Evolutionary conservation across 2,329 filamentous ascomycete genomes (phyloP), one percentile per base, ranked within the genome.

Genomic region (Furcasterigmium furcatum): DNA sequence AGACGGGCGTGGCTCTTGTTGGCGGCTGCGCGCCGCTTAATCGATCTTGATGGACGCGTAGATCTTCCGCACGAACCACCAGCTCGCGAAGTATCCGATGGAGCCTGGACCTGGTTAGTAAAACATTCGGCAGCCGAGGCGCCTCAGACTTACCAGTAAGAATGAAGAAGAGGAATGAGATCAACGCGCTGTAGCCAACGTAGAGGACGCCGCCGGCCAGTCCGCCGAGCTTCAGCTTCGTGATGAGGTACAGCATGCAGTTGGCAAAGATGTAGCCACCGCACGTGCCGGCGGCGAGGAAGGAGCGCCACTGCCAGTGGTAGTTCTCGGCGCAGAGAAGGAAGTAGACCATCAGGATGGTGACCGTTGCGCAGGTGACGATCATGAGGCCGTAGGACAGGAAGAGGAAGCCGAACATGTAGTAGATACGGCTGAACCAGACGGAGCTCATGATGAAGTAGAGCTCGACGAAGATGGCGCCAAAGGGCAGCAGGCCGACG

Each of bases 401-500:
- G 76, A 99, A 99, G 29, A 99, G 74, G 77, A 99, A 99, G 19
- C 94, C 94, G 59, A 99, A 99, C 94, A 99, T 99, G 79, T 99
- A 99, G 77, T 99, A 99, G 55, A 99, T 94, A 69, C 94, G 90
- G 73, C 86, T 92, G 69, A 95, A 96, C 94, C 94, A 99, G 63
- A 99, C 92, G 21, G 89, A 95, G 70, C 86, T 95, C 89, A 99
- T 95, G 73, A 99, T 96, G 70, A 97, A 97, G 77, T 96, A 97
- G 3, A 99, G 83, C 71, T 99, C 94, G 39, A 97, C 91, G 55
- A 97, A 96, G 62, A 99, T 97, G 51, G 94, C 92, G 39, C 88
- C 91, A 59, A 99, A 99, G 0, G 94, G 94, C 21, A 97, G 77
- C 42, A 97, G 84, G 43, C 94, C 94, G 20, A 95, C 92, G 19